Conservation (phyloP, 73 alveolate genomes). For the Paramecium tetraurelia region DNA sequence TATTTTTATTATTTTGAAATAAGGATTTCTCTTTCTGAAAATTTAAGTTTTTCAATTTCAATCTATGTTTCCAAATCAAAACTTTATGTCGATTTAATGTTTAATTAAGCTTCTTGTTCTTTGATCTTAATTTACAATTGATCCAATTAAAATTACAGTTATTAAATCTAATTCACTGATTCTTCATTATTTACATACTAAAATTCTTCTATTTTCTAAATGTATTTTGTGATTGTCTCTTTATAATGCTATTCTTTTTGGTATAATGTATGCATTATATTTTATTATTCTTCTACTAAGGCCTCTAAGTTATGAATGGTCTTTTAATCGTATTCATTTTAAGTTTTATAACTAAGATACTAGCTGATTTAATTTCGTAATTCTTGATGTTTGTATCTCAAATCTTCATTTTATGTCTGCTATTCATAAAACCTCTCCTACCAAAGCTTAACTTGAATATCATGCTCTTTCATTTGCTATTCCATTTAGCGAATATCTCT, state of each 20-base stretch:
- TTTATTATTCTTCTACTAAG: background rate
- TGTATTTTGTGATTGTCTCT: background rate
- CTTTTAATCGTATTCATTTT: constrained; percentile 1
- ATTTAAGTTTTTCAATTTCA: background rate
- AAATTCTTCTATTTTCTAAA: background rate
- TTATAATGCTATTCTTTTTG: background rate
- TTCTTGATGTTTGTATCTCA: background rate
- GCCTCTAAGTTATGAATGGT: background rate
- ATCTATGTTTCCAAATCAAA: background rate
- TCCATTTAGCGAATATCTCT: background rate
- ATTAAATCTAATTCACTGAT: background rate
- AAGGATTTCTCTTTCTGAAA: background rate
- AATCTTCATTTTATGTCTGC: background rate
- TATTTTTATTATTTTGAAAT: background rate
- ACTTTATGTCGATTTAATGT: background rate
- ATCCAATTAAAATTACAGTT: background rate
- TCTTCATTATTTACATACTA: background rate
- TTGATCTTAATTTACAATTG: background rate
- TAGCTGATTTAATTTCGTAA: background rate
- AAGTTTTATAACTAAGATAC: background rate
- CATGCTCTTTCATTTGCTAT: background rate
- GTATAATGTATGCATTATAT: background rate
- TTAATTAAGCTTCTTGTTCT: background rate
- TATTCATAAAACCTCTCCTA: background rate
- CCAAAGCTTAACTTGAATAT: background rate